Base-by-base conservation (phyloP, 768 basidiomycete species). In the Cyathus striatus region DNA sequence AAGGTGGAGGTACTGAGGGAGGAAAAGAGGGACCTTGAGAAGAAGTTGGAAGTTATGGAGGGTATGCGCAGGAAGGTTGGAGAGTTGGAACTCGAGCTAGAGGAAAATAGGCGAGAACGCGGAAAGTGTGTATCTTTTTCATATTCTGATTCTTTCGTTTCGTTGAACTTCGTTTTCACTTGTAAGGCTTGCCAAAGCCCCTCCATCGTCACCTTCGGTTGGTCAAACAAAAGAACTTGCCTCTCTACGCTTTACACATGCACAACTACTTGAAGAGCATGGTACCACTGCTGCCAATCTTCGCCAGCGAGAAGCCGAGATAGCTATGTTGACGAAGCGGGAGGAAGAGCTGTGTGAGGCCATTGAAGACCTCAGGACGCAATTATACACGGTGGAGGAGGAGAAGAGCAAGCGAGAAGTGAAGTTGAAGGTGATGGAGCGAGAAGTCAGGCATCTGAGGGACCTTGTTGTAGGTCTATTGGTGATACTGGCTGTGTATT, bases 1-100 rank as follows among this genome's bases (percentile, higher is more conserved):
- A 81, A 76, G 49, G 62, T 86, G 2, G 86, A 87, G 46, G 80
- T 90, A 2, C 55, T 91, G 25, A 68, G 75, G 23, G 89, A 90
- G 56, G 84, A 90, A 61, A 88, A 89, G 48, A 69, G 79, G 4
- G 69, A 70, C 0, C 58, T 90, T 34, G 78, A 87, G 54, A 59
- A 63, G 13, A 81, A 74, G 50, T 60, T 81, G 6, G 52, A 49
- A 12, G 64, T 63, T 2, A 59, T 75, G 26, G 81, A 86, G 16
- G 73, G 72, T 27, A 55, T 86, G 41, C 63, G 81, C 21, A 77
- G 76, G 52, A 66, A 69, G 49, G 71, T 79, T 0, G 76, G 73
- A 1, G 62, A 61, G 32, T 59, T 87, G 23, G 83, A 87, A 50
- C 84, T 75, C 0, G 82, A 86, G 51, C 61, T 86, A 0, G 82